These are phyloP conservation scores for Backusella circina DNA, from an alignment of 192 early-diverging fungal species.

Conservation along the genomic window DNA sequence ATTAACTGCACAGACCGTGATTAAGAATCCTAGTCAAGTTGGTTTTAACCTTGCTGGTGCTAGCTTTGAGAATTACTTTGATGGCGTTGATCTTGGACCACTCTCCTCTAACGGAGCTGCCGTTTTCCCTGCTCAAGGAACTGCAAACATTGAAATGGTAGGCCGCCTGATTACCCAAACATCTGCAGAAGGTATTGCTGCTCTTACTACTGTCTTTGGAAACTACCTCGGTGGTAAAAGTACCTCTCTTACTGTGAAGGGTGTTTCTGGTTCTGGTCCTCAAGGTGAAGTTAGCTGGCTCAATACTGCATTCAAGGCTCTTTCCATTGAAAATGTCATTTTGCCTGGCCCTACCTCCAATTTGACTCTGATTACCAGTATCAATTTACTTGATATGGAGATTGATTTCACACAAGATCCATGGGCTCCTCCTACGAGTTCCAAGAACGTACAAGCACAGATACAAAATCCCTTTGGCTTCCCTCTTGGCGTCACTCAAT, in stretches of 20 bases:
- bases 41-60: conserved; percentile 46
- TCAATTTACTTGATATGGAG: conserved; percentile 36
- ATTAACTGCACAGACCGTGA: conserved; percentile 52
- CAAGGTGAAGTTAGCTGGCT: conserved; percentile 33
- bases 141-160: conserved; percentile 38
- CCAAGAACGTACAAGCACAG: conserved; percentile 37
- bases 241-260: conserved; percentile 23
- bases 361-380: conserved; percentile 30
- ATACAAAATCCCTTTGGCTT: conserved; percentile 40
- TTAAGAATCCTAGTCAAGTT: conserved; percentile 57
- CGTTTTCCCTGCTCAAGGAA: conserved; percentile 20
- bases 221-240: conserved; percentile 43
- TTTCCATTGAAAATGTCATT: conserved; percentile 23
- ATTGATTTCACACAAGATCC: conserved; percentile 47
- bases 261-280: conserved; percentile 29
- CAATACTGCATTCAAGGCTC: conserved; percentile 43
- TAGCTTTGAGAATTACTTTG: conserved; percentile 43
- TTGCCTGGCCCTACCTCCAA: conserved; percentile 29
- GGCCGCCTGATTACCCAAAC: conserved; percentile 52
- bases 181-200: conserved; percentile 36
- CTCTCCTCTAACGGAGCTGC: conserved; percentile 41
- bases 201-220: conserved; percentile 45
- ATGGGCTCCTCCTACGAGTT: conserved; percentile 40
- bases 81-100: conserved; percentile 43
- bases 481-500: conserved; percentile 22